These are phyloP conservation scores for Sedum album DNA, from an alignment of 164 flowering plant species.

Conservation along the genomic window DNA sequence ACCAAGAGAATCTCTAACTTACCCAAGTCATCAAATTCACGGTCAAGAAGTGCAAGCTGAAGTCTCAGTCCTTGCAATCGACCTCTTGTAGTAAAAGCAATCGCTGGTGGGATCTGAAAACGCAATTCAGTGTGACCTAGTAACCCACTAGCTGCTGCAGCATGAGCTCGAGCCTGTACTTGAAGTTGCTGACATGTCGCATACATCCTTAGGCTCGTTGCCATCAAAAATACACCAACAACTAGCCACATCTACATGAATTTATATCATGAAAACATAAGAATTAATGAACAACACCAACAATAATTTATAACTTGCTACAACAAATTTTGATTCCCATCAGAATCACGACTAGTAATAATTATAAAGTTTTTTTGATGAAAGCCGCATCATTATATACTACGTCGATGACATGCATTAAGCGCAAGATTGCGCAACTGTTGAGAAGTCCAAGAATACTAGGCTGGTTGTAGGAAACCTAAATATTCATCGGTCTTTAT, in stretches of 20 bases:
- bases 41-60: conserved; percentile 97
- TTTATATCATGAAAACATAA: conserved; percentile 4
- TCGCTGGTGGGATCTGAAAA: conserved; percentile 84
- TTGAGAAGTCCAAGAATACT: too few relatives aligned
- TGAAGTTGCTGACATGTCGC: conserved; percentile 97
- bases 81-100: conserved; percentile 88
- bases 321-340: not conserved
- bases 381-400: not conserved
- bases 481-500: too few relatives aligned
- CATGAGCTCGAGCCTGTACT: conserved; percentile 92
- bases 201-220: conserved; percentile 87
- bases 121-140: conserved; percentile 85
- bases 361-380: not conserved
- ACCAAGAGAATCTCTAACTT: not conserved
- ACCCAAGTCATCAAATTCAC: conserved; percentile 99
- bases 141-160: conserved; percentile 72
- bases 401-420: not conserved
- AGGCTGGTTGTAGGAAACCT: too few relatives aligned
- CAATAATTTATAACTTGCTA: not conserved
- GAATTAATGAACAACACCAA: conserved; percentile 1
- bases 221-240: conserved; percentile 82
- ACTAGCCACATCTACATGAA: conserved; percentile 79
- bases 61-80: conserved; percentile 83
- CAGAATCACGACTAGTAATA: not conserved
- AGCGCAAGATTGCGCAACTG: too few relatives aligned